Percentiles rank a stretch among this genome's conserved stretches.
phyloP scores from a whole-genome alignment of 331 rosid genomes.

The Rhamnella rubrinervis region DNA sequence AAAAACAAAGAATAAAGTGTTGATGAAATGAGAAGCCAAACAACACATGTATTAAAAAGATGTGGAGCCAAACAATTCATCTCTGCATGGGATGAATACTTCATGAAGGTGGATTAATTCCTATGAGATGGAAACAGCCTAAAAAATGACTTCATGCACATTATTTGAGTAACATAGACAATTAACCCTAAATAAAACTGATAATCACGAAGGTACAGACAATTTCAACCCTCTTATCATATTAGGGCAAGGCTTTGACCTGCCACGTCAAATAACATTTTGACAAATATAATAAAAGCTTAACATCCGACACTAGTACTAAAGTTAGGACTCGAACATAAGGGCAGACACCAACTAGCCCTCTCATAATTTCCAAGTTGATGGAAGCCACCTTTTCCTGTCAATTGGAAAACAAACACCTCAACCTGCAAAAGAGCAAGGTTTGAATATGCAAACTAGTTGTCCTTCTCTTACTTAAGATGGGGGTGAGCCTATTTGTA shows the following conservation, averaged over 20 bases:
- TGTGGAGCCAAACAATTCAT: conserved; percentile 4
- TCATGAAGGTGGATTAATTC: not conserved
- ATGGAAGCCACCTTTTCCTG: not conserved
- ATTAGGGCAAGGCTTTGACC: not conserved
- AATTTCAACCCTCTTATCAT: not conserved
- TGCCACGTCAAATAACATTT: not conserved
- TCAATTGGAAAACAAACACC: not conserved
- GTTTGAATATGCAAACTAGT: not conserved
- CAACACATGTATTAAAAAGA: not conserved
- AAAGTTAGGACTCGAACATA: not conserved
- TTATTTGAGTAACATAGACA: not conserved
- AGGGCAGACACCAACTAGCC: not conserved
- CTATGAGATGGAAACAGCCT: not conserved
- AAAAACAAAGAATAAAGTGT: conserved; percentile 5
- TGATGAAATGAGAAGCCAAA: conserved; percentile 6
- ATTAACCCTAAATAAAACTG: not conserved
- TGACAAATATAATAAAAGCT: not conserved
- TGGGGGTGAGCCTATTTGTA: not conserved
- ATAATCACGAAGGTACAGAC: not conserved
- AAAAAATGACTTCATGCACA: no score
- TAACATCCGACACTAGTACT: not conserved
- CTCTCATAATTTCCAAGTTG: not conserved
- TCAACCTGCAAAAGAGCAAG: not conserved
- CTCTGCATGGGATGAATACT: not conserved
- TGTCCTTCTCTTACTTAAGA: not conserved